phyloP scores from a whole-genome alignment of 805 yeast genomes.

The Kazachstania taianensis region DNA sequence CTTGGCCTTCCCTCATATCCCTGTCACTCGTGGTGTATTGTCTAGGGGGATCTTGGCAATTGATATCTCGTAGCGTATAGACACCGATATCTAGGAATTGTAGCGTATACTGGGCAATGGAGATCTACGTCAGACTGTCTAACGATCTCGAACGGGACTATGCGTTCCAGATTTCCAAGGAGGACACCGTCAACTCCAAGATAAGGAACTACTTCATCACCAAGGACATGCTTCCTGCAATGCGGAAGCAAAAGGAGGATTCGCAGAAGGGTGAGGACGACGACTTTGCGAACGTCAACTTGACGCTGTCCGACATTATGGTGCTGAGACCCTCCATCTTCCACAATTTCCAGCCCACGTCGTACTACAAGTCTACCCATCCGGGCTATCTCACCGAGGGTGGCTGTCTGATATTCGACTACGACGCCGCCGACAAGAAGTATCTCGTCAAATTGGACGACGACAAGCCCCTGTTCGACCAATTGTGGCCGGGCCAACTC shows the following conservation, averaged over 20 bases:
- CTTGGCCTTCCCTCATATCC: too few relatives aligned
- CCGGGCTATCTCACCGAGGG: constrained; percentile 71
- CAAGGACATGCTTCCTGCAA: not conserved
- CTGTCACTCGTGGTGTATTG: too few relatives aligned
- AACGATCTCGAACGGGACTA: constrained; percentile 81
- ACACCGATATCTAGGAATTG: too few relatives aligned
- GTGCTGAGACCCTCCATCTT: constrained; percentile 74
- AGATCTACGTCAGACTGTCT: constrained; percentile 65
- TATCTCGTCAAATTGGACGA: constrained; percentile 38
- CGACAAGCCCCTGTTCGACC: constrained; percentile 45
- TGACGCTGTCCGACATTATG: constrained; percentile 42
- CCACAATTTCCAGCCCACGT: constrained; percentile 52
- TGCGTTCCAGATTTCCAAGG: constrained; percentile 63
- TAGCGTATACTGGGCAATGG: constrained; percentile 22
- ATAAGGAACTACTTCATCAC: constrained; percentile 41
- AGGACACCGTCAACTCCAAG: constrained; percentile 50
- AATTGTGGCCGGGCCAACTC: constrained; percentile 85
- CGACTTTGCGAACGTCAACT: constrained; percentile 3
- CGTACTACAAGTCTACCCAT: constrained; percentile 50
- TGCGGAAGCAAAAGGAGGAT: not conserved
- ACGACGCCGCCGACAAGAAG: constrained; percentile 42
- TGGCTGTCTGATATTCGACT: constrained; percentile 67
- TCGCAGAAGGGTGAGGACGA: constrained; percentile 15
- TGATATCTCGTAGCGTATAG: too few relatives aligned
- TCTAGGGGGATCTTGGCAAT: too few relatives aligned